Evolutionary conservation across 2,329 filamentous ascomycete species (phyloP).

Genomic region (Penicillium olsonii): DNA sequence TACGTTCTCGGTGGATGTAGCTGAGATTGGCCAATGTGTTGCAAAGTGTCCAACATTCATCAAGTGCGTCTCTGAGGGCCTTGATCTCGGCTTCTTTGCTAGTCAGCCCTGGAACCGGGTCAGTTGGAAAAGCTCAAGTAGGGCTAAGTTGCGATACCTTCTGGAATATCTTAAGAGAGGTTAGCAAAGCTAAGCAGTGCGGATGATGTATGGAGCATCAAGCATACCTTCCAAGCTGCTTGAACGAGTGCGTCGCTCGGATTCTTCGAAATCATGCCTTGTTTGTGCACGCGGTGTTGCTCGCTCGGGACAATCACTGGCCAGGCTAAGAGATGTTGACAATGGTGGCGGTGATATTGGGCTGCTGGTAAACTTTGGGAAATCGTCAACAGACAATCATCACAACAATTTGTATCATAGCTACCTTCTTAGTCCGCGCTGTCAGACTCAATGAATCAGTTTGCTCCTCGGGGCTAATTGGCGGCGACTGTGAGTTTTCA

Average conservation of each 20-base stretch:
- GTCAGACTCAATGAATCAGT: slow-evolving; percentile 4
- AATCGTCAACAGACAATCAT: background rate
- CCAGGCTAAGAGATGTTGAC: slow-evolving; percentile 70
- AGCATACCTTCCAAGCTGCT: slow-evolving; percentile 73
- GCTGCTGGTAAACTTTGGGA: slow-evolving; percentile 34
- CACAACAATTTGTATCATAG: background rate
- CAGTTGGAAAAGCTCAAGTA: slow-evolving; percentile 26
- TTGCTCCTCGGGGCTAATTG: slow-evolving; percentile 10
- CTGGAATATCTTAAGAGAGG: slow-evolving; percentile 33
- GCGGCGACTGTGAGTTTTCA: slow-evolving; percentile 15
- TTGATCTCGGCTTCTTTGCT: slow-evolving; percentile 61
- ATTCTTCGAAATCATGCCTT: slow-evolving; percentile 68
- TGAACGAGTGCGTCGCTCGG: slow-evolving; percentile 57
- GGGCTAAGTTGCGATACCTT: slow-evolving; percentile 23
- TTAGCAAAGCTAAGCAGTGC: slow-evolving; percentile 12
- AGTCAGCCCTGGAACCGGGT: slow-evolving; percentile 36
- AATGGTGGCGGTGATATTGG: slow-evolving; percentile 69
- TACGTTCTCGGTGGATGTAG: slow-evolving; percentile 76
- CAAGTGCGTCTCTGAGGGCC: slow-evolving; percentile 73
- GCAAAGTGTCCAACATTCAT: slow-evolving; percentile 91
- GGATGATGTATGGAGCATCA: slow-evolving; percentile 29
- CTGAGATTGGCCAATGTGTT: slow-evolving; percentile 86
- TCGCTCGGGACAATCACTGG: slow-evolving; percentile 65
- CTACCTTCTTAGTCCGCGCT: slow-evolving; percentile 19
- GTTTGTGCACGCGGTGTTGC: slow-evolving; percentile 83